These are phyloP conservation scores for Millerozyma miso DNA, from an alignment of 805 yeast genomes.

Conservation along the genomic window DNA sequence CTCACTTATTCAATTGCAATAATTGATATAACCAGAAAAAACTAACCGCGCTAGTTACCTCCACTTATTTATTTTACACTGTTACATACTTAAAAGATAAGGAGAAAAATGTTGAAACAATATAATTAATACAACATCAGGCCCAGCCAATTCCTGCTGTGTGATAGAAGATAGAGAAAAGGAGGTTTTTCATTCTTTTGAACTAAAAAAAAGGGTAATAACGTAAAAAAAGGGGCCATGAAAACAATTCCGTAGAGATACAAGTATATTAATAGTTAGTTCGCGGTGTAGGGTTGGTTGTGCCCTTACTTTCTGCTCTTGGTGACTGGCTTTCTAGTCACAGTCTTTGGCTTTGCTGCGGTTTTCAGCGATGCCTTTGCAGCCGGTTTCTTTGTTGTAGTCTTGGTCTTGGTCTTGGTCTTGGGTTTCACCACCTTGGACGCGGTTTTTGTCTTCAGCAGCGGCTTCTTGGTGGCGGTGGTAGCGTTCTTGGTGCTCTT, in stretches of 20 bases:
- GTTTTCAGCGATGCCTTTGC: constrained; percentile 21
- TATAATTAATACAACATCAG: background rate
- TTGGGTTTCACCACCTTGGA: constrained; percentile 10
- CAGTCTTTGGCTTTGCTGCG: constrained; percentile 19
- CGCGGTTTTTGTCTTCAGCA: constrained; percentile 13
- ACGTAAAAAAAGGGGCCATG: background rate
- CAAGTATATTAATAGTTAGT: background rate
- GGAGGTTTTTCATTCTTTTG: background rate
- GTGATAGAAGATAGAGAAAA: background rate
- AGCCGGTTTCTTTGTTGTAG: constrained; percentile 14
- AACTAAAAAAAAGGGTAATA: background rate
- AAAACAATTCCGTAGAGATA: background rate
- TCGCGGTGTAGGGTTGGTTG: no score
- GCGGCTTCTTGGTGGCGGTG: constrained; percentile 12
- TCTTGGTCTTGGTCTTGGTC: constrained; percentile 12
- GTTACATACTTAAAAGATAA: background rate
- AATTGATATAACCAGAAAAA: no score
- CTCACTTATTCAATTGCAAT: background rate
- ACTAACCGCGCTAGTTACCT: no score
- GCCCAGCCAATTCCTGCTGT: background rate
- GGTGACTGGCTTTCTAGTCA: constrained; percentile 9
- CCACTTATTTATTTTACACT: background rate
- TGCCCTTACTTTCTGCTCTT: background rate
- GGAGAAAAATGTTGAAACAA: background rate
- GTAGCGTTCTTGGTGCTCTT: constrained; percentile 8